phyloP scores from a whole-genome alignment of 805 yeast genomes.

The Myxozyma lipomycoides region DNA sequence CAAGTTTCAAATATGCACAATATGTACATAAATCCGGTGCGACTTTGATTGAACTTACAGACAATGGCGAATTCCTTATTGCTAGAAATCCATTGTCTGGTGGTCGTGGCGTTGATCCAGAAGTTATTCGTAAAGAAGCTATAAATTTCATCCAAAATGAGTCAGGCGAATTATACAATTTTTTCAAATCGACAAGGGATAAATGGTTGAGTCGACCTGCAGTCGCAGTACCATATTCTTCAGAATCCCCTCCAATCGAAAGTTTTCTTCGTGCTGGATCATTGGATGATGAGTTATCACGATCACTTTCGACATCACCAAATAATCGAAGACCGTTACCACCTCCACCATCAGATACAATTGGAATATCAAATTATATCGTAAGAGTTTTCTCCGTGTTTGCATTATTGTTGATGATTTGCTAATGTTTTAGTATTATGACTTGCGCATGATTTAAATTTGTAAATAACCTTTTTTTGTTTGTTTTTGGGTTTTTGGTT shows the following conservation, averaged over 20 bases:
- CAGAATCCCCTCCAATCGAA: slow-evolving; percentile 23
- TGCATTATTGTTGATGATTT: background rate
- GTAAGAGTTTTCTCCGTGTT: slow-evolving; percentile 6
- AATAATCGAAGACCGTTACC: slow-evolving; percentile 14
- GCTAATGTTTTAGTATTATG: slow-evolving; percentile 17
- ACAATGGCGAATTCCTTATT: slow-evolving; percentile 24
- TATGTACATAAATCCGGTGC: slow-evolving; percentile 87
- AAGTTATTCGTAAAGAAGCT: slow-evolving; percentile 19
- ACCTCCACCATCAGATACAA: slow-evolving; percentile 27
- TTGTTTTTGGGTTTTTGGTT: background rate
- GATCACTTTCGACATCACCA: slow-evolving; percentile 19
- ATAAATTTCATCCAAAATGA: slow-evolving; percentile 21
- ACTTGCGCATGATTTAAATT: slow-evolving; percentile 20
- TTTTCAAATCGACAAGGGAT: slow-evolving; percentile 14
- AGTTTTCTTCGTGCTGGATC: slow-evolving; percentile 3
- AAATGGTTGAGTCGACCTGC: slow-evolving; percentile 22
- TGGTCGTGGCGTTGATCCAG: slow-evolving; percentile 14
- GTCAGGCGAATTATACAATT: slow-evolving; percentile 12
- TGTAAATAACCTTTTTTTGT: background rate
- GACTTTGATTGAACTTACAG: slow-evolving; percentile 54
- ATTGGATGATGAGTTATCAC: slow-evolving; percentile 6
- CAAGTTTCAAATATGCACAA: slow-evolving; percentile 76
- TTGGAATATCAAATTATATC: slow-evolving; percentile 20
- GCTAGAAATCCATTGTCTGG: slow-evolving; percentile 25
- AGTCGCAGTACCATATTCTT: slow-evolving; percentile 24